Evolutionary conservation across 495 filamentous ascomycete species (phyloP), one percentile per base, ranked within the genome.

Genomic region (Jackrogersella minutella): DNA sequence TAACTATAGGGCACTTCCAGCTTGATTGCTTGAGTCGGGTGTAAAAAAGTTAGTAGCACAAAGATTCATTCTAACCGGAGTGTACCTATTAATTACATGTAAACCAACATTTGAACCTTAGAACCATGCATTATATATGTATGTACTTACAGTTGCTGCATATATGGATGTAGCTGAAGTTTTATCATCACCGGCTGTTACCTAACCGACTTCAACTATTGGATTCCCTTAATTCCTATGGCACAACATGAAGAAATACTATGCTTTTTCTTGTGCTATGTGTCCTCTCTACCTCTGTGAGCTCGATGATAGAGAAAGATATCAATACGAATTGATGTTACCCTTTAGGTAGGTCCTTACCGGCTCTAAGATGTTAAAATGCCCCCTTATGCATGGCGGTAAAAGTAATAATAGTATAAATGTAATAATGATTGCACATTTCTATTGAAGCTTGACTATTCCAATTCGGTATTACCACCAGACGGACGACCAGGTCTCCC

Each of bases 291-390:
- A 56, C 56, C 44, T 31, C 41, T 57, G 34, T 46, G 60, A 28
- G 51, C 50, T 60, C 28, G 14, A 30, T 26, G 30, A 47, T 28
- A 26, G 34, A 53, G n/a, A 13, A 30, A 16, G 14, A 33, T 14
- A 47, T 26, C 19, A 62, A 61, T 61, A 51, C 64, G 61, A 64
- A 36, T 56, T 61, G 56, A 49, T 22, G 56, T 34, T 28, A 49
- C 51, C 64, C 24, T 58, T 67, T 68, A 54, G 58, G 64, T 62
- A 68, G 58, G 58, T 68, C 58, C 58, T 68, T 58, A 46, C 46
- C 39, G 28, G 53, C 11, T 58, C 43, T 47, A 47, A 31, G 36
- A 34, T 55, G 34, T 37, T 36, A 0, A 31, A 31, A 30, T 9
- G 37, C n/a, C 49, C 30, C 34, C 34, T n/a, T 56, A 28, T 41